Conservation (phyloP, 495 filamentous ascomycete species). For the Neurospora sp. region DNA sequence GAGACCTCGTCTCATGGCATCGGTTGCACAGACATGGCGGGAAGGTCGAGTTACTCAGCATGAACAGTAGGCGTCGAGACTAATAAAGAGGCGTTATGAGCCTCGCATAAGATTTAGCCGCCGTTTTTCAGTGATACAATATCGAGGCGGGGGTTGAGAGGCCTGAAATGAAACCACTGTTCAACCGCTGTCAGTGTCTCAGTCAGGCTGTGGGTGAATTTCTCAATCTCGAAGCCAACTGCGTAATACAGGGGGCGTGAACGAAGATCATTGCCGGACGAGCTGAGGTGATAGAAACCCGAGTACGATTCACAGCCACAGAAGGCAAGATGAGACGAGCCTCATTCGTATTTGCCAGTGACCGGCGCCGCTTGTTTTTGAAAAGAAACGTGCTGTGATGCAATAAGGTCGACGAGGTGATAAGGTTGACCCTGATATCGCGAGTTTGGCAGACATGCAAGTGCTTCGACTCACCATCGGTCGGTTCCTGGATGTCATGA, state of each 20-base stretch:
- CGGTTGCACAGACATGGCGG: background rate
- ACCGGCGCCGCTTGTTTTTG: background rate
- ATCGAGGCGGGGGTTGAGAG: background rate
- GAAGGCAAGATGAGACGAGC: background rate
- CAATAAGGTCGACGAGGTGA: background rate
- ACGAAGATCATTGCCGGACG: background rate
- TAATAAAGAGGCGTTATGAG: background rate
- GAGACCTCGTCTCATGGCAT: background rate
- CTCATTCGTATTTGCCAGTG: background rate
- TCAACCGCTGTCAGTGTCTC: background rate
- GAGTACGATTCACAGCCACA: background rate
- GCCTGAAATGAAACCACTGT: background rate
- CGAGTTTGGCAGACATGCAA: background rate
- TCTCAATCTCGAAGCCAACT: background rate
- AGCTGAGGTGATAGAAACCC: background rate
- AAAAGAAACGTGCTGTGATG: background rate
- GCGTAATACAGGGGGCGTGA: background rate
- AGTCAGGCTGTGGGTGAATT: background rate
- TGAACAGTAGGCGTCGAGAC: background rate
- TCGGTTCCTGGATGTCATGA: background rate
- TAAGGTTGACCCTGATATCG: background rate
- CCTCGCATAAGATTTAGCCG: background rate
- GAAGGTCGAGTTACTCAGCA: background rate
- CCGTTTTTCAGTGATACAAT: background rate
- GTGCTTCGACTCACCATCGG: background rate